Evolutionary conservation across 2,329 filamentous ascomycete species (phyloP).

Genomic region (Talaromyces sp.): DNA sequence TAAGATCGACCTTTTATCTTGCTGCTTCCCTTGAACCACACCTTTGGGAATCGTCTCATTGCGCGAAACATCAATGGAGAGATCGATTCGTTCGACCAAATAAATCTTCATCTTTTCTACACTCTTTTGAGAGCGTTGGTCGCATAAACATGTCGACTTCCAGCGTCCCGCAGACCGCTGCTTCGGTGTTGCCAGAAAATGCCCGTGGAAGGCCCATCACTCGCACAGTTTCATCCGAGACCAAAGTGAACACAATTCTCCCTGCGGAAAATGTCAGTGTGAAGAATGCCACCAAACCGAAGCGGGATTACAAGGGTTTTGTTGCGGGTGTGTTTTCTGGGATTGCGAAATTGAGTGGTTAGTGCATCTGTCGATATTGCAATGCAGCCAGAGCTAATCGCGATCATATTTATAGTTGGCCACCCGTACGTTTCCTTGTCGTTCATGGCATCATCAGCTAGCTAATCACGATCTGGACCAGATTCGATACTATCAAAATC

Average conservation of each 20-base stretch:
- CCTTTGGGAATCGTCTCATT: neutral
- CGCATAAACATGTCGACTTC: conserved; percentile 12
- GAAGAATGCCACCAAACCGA: conserved; percentile 18
- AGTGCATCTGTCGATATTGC: conserved; percentile 27
- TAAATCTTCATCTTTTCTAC: neutral
- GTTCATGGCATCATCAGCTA: neutral
- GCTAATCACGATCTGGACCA: conserved; percentile 23
- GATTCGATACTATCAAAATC: conserved; percentile 96
- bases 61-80: conserved; percentile 1
- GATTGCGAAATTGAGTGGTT: conserved; percentile 82
- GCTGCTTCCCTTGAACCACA: neutral
- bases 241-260: neutral
- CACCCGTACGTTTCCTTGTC: conserved; percentile 52
- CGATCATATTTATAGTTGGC: conserved; percentile 45
- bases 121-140: neutral
- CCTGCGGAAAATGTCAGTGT: neutral
- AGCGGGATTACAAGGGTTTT: conserved; percentile 82
- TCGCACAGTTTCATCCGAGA: neutral
- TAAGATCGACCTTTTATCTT: neutral
- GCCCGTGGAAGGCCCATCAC: neutral
- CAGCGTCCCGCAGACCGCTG: conserved; percentile 7
- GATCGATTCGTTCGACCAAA: neutral
- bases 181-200: conserved; percentile 8
- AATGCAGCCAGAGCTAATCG: neutral
- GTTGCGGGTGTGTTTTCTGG: conserved; percentile 95